Base-by-base conservation (phyloP, 768 basidiomycete genomes). In the Tulasnella sp. region DNA sequence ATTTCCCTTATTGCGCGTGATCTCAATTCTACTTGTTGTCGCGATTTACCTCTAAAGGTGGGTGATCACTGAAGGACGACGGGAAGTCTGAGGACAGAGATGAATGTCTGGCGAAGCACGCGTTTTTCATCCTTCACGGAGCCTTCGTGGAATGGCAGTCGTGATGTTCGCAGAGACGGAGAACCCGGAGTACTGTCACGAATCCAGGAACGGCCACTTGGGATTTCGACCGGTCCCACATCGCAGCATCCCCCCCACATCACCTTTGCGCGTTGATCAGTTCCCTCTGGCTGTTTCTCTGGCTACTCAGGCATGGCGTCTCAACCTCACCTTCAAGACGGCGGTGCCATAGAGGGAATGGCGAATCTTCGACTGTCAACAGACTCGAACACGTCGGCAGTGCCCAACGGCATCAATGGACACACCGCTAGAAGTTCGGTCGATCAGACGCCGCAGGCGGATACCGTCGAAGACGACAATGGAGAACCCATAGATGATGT, bases 361-460 rank as follows among this genome's bases (percentile, higher is more conserved):
- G 37, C n/a, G 36, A 39, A 9, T 25, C 69, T 70, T 42, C 36
- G 73, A 8, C 34, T 74, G 5, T 52, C 73, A 29, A 37, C 54
- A 19, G 52, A 58, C 73, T 49, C 36, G 25, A 40, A 54, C 52
- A 58, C 38, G 71, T 40, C 71, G 38, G 45, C 73, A 74, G 25
- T 67, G 29, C 71, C 36, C 36, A 74, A 74, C 73, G 73, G 73
- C 3, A 36, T 74, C 37, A 38, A 39, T 19, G 73, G 73, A 22
- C 73, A 74, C 22, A 15, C 34, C 31, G 12, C 29, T 17, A 74
- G 54, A 14, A 34, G 5, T 37, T 31, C 73, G 22, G 31, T n/a
- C 36, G 73, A 74, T 34, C 45, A 54, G 15, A 34, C n/a, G 34
- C 37, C 37, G 3, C 45, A 25, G 54, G 25, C 19, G 12, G 52